phyloP scores from a whole-genome alignment of 1,139 yeast genomes.

The Debaryomyces udenii region DNA sequence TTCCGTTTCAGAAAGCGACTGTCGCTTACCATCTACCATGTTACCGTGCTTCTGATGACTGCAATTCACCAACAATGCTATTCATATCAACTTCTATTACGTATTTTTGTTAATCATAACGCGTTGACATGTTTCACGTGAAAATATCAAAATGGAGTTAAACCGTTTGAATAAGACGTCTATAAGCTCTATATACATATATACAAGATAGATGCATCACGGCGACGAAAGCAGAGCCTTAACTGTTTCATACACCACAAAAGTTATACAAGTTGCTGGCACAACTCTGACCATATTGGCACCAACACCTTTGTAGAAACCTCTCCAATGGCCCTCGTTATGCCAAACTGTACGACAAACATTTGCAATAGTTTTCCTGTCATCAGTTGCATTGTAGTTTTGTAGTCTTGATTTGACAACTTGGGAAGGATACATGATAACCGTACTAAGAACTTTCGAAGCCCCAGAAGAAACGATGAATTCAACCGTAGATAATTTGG shows the following conservation, averaged over 20 bases:
- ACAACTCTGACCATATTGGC: constrained; percentile 65
- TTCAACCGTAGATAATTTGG: constrained; percentile 51
- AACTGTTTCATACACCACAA: constrained; percentile 62
- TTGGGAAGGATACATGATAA: constrained; percentile 82
- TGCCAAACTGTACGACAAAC: constrained; percentile 34
- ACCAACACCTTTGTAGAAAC: constrained; percentile 76
- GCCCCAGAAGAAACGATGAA: constrained; percentile 66
- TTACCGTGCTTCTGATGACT: neutral
- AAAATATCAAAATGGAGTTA: constrained; percentile 1
- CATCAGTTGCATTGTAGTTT: constrained; percentile 34
- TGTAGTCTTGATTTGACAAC: constrained; percentile 80
- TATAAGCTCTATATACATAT: neutral
- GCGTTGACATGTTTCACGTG: constrained; percentile 7
- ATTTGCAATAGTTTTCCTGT: constrained; percentile 20
- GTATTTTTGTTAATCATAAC: neutral
- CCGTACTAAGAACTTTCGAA: constrained; percentile 70
- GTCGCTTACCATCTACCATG: constrained; percentile 1
- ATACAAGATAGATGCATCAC: neutral
- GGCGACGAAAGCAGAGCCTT: constrained; percentile 20
- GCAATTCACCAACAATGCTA: no score
- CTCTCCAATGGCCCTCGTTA: constrained; percentile 51
- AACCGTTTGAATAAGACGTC: neutral
- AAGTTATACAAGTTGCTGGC: constrained; percentile 77
- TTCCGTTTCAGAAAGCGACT: neutral
- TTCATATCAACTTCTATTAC: no score